Percentiles rank a stretch among this genome's conserved stretches.
Conservation (phyloP, 768 basidiomycete genomes). For the Leccinellum luteum region DNA sequence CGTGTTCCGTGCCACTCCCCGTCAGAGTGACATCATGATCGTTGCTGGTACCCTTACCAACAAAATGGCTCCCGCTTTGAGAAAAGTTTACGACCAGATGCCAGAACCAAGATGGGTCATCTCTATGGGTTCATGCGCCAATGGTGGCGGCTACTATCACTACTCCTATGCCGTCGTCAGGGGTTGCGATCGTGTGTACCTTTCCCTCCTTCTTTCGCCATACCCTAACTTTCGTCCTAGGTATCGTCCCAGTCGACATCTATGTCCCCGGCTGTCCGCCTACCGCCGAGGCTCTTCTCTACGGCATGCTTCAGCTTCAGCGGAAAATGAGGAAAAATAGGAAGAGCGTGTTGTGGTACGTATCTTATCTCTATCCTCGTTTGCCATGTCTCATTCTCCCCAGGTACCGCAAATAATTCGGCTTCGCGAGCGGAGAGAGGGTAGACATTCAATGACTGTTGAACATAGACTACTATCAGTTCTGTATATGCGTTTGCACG, state of each 20-base stretch:
- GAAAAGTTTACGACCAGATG: conserved; percentile 98
- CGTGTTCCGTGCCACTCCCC: conserved; percentile 98
- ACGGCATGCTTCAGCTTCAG: conserved; percentile 95
- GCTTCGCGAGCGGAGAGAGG: background rate
- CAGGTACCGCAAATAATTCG: conserved; percentile 29
- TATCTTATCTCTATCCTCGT: background rate
- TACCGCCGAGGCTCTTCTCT: conserved; percentile 94
- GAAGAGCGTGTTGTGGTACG: conserved; percentile 84
- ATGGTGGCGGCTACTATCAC: conserved; percentile 96
- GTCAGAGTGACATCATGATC: conserved; percentile 98
- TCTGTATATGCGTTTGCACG: conserved; percentile 18
- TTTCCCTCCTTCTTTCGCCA: background rate
- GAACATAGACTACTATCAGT: conserved; percentile 24
- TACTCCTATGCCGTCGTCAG: conserved; percentile 99
- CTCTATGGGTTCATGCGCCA: conserved; percentile 99
- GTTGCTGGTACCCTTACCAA: conserved; percentile 98
- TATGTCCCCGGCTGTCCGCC: conserved; percentile 96
- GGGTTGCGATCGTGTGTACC: conserved; percentile 86
- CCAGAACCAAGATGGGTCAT: conserved; percentile 99
- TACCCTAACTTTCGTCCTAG: conserved; percentile 36
- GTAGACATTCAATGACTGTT: conserved; percentile 4
- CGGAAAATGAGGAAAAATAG: conserved; percentile 92
- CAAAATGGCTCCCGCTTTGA: conserved; percentile 98
- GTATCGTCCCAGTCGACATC: conserved; percentile 97
- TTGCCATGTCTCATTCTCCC: background rate